These are phyloP conservation scores for Geranomyces michiganensis DNA, from an alignment of 192 early-diverging fungal genomes.

Conservation along the genomic window DNA sequence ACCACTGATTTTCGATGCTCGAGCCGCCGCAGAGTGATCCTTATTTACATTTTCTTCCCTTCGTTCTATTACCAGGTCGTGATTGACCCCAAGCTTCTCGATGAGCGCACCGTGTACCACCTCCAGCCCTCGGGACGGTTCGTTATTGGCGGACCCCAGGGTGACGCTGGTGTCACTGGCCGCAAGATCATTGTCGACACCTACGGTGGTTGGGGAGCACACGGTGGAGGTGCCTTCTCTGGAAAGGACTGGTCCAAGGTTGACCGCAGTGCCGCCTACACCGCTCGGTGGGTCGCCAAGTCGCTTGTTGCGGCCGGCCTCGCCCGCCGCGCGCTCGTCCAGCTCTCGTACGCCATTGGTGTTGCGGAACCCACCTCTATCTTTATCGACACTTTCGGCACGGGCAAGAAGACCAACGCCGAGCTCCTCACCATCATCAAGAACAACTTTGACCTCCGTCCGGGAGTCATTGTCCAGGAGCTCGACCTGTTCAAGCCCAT, in stretches of 20 bases:
- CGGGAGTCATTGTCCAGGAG: constrained; percentile 97
- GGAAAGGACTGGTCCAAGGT: constrained; percentile 99
- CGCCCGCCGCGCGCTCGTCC: constrained; percentile 89
- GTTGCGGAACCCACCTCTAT: constrained; percentile 96
- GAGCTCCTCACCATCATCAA: constrained; percentile 94
- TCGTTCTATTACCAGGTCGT: constrained; percentile 50
- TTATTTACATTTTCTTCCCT: background rate
- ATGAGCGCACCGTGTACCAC: constrained; percentile 90
- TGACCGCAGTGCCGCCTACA: constrained; percentile 97
- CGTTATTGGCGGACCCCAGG: constrained; percentile 99
- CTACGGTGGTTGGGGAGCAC: constrained; percentile 93
- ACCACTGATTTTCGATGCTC: background rate
- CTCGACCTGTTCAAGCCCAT: constrained; percentile 97
- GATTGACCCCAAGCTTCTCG: constrained; percentile 88
- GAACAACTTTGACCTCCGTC: constrained; percentile 98
- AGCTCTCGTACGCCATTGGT: constrained; percentile 98
- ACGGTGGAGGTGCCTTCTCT: constrained; percentile 99
- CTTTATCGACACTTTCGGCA: constrained; percentile 96
- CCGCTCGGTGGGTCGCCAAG: constrained; percentile 98
- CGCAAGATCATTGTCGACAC: constrained; percentile 93
- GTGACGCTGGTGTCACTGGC: constrained; percentile 99
- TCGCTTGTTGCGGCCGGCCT: constrained; percentile 91
- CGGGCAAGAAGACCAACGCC: constrained; percentile 83
- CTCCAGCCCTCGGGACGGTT: constrained; percentile 98
- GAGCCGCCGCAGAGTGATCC: too few relatives aligned